Evolutionary conservation across 495 filamentous ascomycete species (phyloP), one percentile per base, ranked within the genome.

Genomic region (Podospora comata): DNA sequence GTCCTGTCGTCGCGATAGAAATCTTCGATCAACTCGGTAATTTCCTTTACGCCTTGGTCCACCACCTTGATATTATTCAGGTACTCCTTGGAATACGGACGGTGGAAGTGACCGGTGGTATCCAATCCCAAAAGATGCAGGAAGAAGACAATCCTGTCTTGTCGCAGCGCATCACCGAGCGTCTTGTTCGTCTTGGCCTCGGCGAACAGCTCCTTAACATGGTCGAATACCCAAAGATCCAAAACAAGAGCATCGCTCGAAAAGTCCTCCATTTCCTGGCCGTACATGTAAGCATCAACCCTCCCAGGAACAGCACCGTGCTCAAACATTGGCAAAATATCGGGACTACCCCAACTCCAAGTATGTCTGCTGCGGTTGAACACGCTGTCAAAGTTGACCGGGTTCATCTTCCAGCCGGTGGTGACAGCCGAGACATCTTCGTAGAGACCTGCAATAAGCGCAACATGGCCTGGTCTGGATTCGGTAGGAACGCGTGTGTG

Each of bases 301-400:
- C 90, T 85, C 0, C 92, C 92, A 5, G 92, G 91, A n/a, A 90
- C 88, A 44, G 95, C 96, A 1, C 96, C 96, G 69, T 94, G 87
- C 75, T 96, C 87, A 75, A 99, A 99, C 96, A 99, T 99, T 13
- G 88, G 92, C 63, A 98, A 80, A 73, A 99, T 99, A 81, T 99
- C 96, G 15, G 94, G 94, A 73, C 94, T 97, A 7, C 96, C 95
- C 96, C 96, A 99, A 77, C 92, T 94, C 96, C 96, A 99, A 4
- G 96, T 98, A 79, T 98, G 96, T 32, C 91, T 82, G 74, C 94
- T 97, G 66, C 91, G 88, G 75, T 99, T 99, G 85, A 99, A 99
- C 11, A 99, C 91, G 72, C 94, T 97, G 81, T 99, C 96, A 74
- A 99, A 99, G 76, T 97, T 92, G 70, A 99, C 96, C 0, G 96